Conservation (phyloP, 306 rosid species). For the Abrus precatorius region DNA sequence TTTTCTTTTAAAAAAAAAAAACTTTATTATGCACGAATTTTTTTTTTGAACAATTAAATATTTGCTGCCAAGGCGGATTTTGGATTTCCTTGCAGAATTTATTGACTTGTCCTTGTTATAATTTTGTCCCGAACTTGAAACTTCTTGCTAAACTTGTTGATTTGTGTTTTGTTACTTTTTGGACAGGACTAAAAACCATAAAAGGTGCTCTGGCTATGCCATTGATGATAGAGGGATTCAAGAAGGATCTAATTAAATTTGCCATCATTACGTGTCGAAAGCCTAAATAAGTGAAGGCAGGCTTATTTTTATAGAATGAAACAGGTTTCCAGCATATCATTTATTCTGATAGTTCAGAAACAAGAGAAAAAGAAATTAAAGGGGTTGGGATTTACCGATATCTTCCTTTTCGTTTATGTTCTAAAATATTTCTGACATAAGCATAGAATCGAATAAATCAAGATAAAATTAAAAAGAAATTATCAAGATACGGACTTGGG, state of each 20-base stretch:
- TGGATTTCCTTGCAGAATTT: neutral
- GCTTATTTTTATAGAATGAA: neutral
- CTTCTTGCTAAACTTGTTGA: neutral
- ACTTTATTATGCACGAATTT: neutral
- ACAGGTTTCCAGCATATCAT: neutral
- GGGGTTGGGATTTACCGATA: neutral
- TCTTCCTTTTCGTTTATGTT: neutral
- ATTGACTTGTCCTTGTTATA: neutral
- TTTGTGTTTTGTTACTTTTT: slow-evolving; percentile 31
- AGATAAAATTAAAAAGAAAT: no score
- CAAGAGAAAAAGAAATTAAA: neutral
- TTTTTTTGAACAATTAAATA: neutral
- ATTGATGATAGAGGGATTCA: slow-evolving; percentile 87
- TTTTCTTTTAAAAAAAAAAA: neutral
- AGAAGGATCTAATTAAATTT: slow-evolving; percentile 80
- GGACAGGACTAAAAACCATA: slow-evolving; percentile 76
- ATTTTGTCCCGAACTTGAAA: neutral
- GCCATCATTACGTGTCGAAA: slow-evolving; percentile 81
- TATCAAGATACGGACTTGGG: neutral
- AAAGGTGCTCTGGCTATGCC: slow-evolving; percentile 97
- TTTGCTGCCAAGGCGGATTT: neutral
- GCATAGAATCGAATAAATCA: no score
- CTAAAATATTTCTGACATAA: neutral
- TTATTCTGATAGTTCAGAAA: neutral
- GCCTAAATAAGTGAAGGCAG: slow-evolving; percentile 49